Conservation (phyloP, 2,329 filamentous ascomycete genomes). For the Coniella lustricola region DNA sequence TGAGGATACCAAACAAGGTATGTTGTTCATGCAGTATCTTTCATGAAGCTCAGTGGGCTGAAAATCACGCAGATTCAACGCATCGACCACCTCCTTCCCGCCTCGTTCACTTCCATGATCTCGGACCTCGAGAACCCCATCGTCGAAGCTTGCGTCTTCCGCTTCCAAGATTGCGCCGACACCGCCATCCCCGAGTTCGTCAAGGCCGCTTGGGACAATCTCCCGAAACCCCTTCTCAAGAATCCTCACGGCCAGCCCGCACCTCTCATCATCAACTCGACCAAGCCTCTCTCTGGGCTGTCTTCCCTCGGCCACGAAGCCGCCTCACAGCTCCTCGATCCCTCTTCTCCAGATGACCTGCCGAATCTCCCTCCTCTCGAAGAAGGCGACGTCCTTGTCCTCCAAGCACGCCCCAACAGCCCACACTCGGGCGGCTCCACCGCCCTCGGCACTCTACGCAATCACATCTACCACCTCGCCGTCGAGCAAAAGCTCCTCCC, state of each 20-base stretch:
- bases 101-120: slow-evolving; percentile 67
- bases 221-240: slow-evolving; percentile 51
- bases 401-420: slow-evolving; percentile 67
- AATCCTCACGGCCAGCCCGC: slow-evolving; percentile 75
- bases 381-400: slow-evolving; percentile 70
- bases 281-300: slow-evolving; percentile 68
- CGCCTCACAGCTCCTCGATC: slow-evolving; percentile 40
- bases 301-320: slow-evolving; percentile 71
- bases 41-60: background rate
- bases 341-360: slow-evolving; percentile 19
- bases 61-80: slow-evolving; percentile 48
- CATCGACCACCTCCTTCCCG: slow-evolving; percentile 56
- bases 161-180: slow-evolving; percentile 35
- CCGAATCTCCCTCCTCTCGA: slow-evolving; percentile 35
- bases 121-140: slow-evolving; percentile 59
- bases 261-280: slow-evolving; percentile 66
- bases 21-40: slow-evolving; percentile 15
- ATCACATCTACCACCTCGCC: slow-evolving; percentile 61
- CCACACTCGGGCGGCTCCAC: slow-evolving; percentile 67
- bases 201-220: slow-evolving; percentile 38
- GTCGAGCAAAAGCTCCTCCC: slow-evolving; percentile 54
- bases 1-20: slow-evolving; percentile 65
- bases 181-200: slow-evolving; percentile 48
- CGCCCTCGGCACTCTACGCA: slow-evolving; percentile 64
- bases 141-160: slow-evolving; percentile 68